Evolutionary conservation across 345 rosid species (phyloP).

Genomic region (Eucalyptus curtisii): DNA sequence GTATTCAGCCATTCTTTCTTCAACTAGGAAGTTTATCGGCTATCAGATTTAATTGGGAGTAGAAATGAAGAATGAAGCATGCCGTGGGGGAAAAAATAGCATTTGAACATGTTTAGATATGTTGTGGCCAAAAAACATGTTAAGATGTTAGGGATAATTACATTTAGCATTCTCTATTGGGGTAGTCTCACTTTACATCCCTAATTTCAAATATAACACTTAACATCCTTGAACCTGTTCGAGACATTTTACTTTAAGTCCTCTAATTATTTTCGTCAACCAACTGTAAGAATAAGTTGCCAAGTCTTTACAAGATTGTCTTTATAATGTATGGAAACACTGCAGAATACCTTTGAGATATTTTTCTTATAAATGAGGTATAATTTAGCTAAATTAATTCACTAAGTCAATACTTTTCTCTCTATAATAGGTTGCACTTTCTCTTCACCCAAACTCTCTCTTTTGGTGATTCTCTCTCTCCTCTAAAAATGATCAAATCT

Average conservation of each 20-base stretch:
- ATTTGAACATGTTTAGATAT: background rate
- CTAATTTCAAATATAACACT: background rate
- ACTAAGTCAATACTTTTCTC: background rate
- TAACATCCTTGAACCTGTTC: background rate
- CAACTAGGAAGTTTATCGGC: background rate
- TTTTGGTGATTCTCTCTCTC: background rate
- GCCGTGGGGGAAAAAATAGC: background rate
- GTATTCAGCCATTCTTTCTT: background rate
- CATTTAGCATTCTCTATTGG: background rate
- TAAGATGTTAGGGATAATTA: background rate
- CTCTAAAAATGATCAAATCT: background rate
- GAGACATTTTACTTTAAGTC: background rate
- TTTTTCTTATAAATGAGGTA: background rate
- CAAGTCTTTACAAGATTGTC: background rate
- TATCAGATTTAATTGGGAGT: background rate
- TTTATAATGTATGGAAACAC: background rate
- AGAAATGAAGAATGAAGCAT: background rate
- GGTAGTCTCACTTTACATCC: background rate
- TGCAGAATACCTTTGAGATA: background rate
- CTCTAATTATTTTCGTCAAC: background rate
- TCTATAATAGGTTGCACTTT: background rate
- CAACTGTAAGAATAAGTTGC: background rate
- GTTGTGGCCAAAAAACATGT: background rate
- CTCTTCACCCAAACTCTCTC: background rate
- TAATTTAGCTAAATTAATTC: background rate